phyloP scores from a whole-genome alignment of 805 yeast species.

The Kuraishia hungarica region DNA sequence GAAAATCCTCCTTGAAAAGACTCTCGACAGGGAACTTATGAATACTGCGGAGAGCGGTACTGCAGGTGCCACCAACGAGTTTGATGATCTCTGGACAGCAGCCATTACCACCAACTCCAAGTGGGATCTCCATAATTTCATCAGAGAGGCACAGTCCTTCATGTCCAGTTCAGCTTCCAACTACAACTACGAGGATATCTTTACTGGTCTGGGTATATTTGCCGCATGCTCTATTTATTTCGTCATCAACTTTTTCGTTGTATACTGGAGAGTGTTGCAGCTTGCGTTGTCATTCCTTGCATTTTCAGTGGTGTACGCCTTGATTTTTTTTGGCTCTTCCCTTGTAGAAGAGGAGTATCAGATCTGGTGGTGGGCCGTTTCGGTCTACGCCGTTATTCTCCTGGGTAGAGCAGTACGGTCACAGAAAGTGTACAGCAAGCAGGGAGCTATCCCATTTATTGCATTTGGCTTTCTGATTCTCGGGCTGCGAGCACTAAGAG shows the following conservation, averaged over 20 bases:
- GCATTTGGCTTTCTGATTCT: conserved; percentile 15
- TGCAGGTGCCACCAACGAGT: conserved; percentile 6
- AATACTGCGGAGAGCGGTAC: conserved; percentile 5
- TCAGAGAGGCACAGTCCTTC: conserved; percentile 37
- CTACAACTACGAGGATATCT: conserved; percentile 51
- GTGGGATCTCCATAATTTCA: conserved; percentile 23
- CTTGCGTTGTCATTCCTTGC: conserved; percentile 14
- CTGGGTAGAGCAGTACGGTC: conserved; percentile 6
- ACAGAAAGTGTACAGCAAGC: not conserved
- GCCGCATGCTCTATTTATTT: conserved; percentile 21
- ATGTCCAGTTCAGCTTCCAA: conserved; percentile 61
- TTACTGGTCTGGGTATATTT: conserved; percentile 27
- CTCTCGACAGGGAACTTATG: conserved; percentile 8
- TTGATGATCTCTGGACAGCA: conserved; percentile 8
- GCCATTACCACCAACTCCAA: not conserved
- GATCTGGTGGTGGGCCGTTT: conserved; percentile 80
- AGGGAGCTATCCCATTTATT: conserved; percentile 9
- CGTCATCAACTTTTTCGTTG: conserved; percentile 13
- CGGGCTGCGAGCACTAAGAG: conserved; percentile 52
- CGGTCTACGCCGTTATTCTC: conserved; percentile 20
- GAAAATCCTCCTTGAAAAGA: conserved; percentile 33
- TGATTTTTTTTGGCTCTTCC: conserved; percentile 75
- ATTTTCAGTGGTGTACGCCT: conserved; percentile 30
- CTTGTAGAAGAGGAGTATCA: conserved; percentile 95
- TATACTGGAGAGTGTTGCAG: conserved; percentile 5